Percentiles rank a stretch among this genome's conserved stretches.
Evolutionary conservation across 2,329 filamentous ascomycete species (phyloP).

Genomic region (Neopestalotiopsis sp.): DNA sequence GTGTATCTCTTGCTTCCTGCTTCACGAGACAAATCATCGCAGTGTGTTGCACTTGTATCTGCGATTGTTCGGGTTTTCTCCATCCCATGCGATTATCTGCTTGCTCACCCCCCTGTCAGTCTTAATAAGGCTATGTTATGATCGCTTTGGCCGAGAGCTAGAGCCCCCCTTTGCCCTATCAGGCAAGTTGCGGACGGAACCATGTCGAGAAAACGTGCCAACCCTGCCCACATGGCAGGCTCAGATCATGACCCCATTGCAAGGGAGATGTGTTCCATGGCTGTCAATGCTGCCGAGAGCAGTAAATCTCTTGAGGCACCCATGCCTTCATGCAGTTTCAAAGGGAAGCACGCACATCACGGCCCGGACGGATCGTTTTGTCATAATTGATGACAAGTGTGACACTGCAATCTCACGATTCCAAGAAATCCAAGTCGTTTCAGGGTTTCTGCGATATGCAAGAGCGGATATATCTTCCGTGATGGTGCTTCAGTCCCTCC

Average conservation of each 20-base stretch:
- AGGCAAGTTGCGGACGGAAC: neutral
- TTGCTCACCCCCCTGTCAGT: neutral
- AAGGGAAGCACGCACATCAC: neutral
- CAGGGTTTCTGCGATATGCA: conserved; percentile 7
- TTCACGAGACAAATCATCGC: neutral
- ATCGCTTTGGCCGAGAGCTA: neutral
- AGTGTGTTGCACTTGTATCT: neutral
- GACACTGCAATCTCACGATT: neutral
- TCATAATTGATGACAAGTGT: neutral
- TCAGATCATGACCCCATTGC: neutral
- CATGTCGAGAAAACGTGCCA: conserved; percentile 13
- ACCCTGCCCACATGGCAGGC: conserved; percentile 3
- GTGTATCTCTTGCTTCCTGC: too few relatives aligned
- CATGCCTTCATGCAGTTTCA: conserved; percentile 7
- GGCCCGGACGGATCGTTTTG: neutral
- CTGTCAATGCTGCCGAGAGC: neutral
- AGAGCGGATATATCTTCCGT: neutral
- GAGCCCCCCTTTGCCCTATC: conserved; percentile 7
- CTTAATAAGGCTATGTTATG: conserved; percentile 10
- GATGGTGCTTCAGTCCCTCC: neutral
- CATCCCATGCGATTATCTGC: neutral
- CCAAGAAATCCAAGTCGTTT: conserved; percentile 20
- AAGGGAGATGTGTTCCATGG: neutral
- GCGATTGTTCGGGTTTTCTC: neutral
- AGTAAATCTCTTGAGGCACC: neutral